Conservation (phyloP, 2,329 filamentous ascomycete species). For the Penicillium fuscoglaucum region DNA sequence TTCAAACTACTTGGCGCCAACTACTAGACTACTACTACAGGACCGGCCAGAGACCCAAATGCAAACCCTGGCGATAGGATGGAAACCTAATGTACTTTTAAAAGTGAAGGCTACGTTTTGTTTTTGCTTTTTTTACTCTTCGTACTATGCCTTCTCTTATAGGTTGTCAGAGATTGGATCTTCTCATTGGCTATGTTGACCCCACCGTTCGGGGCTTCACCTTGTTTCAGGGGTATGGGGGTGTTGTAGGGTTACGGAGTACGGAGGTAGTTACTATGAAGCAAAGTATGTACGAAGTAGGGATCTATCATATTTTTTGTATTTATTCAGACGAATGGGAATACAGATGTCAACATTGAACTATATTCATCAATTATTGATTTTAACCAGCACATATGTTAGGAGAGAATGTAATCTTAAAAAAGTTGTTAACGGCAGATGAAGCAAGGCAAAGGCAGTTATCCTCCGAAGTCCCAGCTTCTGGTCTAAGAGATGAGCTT, state of each 20-base stretch:
- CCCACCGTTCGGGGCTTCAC: neutral
- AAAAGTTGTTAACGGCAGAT: neutral
- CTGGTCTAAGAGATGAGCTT: neutral
- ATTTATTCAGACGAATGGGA: neutral
- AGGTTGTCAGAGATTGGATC: neutral
- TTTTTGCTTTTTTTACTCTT: neutral
- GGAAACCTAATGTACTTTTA: neutral
- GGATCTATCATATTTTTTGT: neutral
- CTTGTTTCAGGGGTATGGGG: neutral
- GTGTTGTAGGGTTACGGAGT: neutral
- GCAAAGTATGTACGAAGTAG: no score
- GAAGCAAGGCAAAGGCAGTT: slow-evolving; percentile 9
- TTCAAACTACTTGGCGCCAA: neutral
- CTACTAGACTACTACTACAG: neutral
- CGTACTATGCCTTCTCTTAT: neutral
- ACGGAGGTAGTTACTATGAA: neutral
- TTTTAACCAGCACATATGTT: neutral
- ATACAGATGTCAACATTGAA: neutral
- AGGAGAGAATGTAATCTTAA: slow-evolving; percentile 1
- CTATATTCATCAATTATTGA: neutral
- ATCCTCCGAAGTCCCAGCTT: slow-evolving; percentile 2
- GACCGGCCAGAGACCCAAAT: no score
- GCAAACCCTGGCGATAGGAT: neutral
- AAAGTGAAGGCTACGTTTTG: neutral
- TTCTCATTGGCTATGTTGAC: neutral